Evolutionary conservation across 179 eudicot genomes (phyloP), one percentile per base, ranked within the genome.

Genomic region (Beta corolliflora): DNA sequence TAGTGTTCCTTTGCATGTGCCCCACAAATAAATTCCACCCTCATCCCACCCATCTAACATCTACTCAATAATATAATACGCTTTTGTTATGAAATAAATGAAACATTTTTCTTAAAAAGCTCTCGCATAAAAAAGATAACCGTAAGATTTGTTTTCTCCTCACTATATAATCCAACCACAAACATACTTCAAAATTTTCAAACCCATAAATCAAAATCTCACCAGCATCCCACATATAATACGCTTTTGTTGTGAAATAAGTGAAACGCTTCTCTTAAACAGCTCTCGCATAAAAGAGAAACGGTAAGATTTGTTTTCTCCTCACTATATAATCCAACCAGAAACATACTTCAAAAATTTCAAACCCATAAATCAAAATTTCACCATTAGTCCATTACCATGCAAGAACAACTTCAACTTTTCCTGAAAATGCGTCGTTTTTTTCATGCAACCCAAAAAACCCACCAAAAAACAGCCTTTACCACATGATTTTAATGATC

Each of bases 1-100:
- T 78, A 12, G 78, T 78, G 58, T 58, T 71, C 78, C 81, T 58
- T 77, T 10, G 68, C 84, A 82, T 73, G 84, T 82, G 84, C 81
- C 7, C 77, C 59, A 18, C 69, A 29, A 4, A 14, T 72, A 31
- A 19, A 50, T 45, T 68, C 77, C 79, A 56, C 44, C 9, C 63
- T 50, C 31, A 36, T 21, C 46, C 61, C 11, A 16, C 21, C 41
- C 12, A 73, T 63, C 50, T 56, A 29, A 8, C 16, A 14, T 13
- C 3, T 4, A 9, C 29, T 29, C 44, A 66, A 29, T 10, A 3
- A 31, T 58, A 36, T 36, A 36, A 36, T 36, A 36, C 41, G 41
- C 2, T 36, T 3, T 36, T 2, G 41, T 36, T 36, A 0, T 1
- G 15, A 31, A 29, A 31, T 67, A 29, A 36, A 7, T 58, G 21